Base-by-base conservation (phyloP, 1,139 yeast genomes). In the Kurtzmaniella quercitrusa region DNA sequence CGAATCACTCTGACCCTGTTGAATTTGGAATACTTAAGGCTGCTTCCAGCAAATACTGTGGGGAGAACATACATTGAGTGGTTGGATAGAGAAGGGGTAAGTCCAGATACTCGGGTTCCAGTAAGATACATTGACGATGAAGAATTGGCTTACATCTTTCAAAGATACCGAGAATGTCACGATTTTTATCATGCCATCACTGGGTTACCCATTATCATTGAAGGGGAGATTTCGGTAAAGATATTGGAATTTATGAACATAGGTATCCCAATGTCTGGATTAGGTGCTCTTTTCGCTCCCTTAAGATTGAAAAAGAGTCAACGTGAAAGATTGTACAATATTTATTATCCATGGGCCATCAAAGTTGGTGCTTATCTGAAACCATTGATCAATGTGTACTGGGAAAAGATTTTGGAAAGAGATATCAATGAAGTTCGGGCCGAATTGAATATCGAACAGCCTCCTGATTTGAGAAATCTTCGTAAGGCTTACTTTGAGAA, bases 121-220 rank as follows among this genome's bases (percentile, higher is more conserved):
- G 98, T 93, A 5, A 77, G 80, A 46, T 93, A 79, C 60, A 88
- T 93, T 35, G 94, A 88, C 50, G 89, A 93, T 57, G 94, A 88
- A 36, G 95, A 88, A 56, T 77, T 89, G 54, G 97, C 97, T 1
- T 93, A 85, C 56, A 85, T 93, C 15, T 88, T 82, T 71, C 95
- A 89, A 60, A 68, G 98, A 50, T 93, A 93, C 61, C 78, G 99
- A 42, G 98, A 93, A 59, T 91, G 97, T 58, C 99, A 93, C 55
- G 99, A 93, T 60, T 93, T 93, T 56, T 93, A 89, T 58, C 99
- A 93, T 60, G 88, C 98, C 2, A 74, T 93, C 33, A 85, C 95
- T 0, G 94, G 95, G 7, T 72, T 88, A 42, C 98, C 98, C 0
- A 87, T 91, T 36, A 84, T 87, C 35, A 80, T 94, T 52, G 98